Conservation (phyloP, 208 protist species). For the Borovskyia barvae region DNA sequence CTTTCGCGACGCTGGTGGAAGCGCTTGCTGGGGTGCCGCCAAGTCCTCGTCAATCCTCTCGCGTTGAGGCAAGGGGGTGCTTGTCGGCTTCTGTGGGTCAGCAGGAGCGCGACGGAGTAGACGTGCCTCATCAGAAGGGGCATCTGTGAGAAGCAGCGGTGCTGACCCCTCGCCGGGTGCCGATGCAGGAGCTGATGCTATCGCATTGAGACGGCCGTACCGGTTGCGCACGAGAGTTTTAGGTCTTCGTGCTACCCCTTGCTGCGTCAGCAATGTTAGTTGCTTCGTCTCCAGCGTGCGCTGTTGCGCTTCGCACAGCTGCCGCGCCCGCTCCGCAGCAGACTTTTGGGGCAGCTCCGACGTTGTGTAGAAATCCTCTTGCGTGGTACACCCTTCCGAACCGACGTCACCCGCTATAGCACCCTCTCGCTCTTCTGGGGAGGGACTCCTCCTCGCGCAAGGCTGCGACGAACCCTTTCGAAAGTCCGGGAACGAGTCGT, state of each 20-base stretch:
- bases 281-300: constrained; percentile 34
- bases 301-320: constrained; percentile 40
- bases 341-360: constrained; percentile 23
- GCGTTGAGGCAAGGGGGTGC: no score
- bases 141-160: constrained; percentile 1
- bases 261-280: constrained; percentile 15
- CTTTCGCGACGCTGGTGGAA: not conserved
- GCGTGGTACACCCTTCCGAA: no score
- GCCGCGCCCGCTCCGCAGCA: constrained; percentile 45
- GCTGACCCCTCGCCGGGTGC: not conserved
- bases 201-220: constrained; percentile 40
- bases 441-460: not conserved
- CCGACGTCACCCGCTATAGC: no score
- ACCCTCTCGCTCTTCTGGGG: not conserved
- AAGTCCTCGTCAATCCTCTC: not conserved
- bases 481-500: not conserved
- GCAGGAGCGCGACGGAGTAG: no score
- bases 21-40: not conserved
- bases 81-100: no score
- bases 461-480: not conserved
- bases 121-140: no score
- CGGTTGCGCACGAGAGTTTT: constrained; percentile 51
- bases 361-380: constrained; percentile 23
- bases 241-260: constrained; percentile 60
- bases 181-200: constrained; percentile 3